Percentiles rank a stretch among this genome's conserved stretches.
These are phyloP conservation scores for Talaromyces sp. DNA, from an alignment of 2,329 filamentous ascomycete genomes.

Conservation along the genomic window DNA sequence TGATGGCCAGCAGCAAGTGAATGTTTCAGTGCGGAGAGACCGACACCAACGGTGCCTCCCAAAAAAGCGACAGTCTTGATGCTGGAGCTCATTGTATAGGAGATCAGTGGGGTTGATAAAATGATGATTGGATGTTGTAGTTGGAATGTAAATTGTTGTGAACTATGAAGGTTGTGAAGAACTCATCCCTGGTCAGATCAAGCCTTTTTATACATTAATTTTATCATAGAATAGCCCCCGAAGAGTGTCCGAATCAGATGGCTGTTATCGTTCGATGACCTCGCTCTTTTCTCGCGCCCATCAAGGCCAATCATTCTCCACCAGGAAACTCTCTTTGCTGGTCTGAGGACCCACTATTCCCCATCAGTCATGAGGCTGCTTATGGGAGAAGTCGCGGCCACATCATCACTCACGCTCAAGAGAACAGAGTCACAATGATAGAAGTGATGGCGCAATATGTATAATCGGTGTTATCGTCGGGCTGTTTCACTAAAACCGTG, in stretches of 20 bases:
- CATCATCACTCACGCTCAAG: not conserved
- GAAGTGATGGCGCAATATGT: not conserved
- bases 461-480: too few relatives aligned
- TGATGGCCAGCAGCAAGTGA: conserved; percentile 50
- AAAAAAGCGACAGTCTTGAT: conserved; percentile 50
- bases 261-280: not conserved
- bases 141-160: too few relatives aligned
- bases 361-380: not conserved
- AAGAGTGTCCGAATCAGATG: conserved; percentile 1
- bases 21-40: conserved; percentile 46
- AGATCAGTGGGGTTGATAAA: not conserved
- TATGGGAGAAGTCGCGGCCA: not conserved
- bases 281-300: conserved; percentile 14
- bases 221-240: not conserved
- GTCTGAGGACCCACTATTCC: not conserved
- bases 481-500: not conserved
- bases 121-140: not conserved
- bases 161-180: too few relatives aligned
- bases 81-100: conserved; percentile 11
- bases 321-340: not conserved
- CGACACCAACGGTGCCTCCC: conserved; percentile 56
- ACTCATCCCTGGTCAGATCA: too few relatives aligned
- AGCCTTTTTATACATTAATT: too few relatives aligned
- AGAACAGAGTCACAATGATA: not conserved
- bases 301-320: not conserved